Evolutionary conservation across 2,329 filamentous ascomycete species (phyloP).

Genomic region (Madurella mycetomatis): DNA sequence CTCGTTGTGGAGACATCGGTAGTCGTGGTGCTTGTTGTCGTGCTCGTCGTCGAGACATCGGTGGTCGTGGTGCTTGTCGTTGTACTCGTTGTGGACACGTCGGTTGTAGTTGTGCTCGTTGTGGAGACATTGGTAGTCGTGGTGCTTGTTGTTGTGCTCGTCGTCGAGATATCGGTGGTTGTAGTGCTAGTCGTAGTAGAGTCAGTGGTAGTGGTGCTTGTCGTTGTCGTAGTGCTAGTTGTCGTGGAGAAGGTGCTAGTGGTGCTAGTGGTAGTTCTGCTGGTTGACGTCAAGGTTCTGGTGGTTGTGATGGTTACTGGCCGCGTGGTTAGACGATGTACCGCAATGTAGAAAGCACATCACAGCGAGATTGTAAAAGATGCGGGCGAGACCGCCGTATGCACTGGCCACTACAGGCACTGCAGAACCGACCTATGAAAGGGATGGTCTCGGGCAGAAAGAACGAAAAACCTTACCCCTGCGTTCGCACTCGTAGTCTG

Average conservation of each 20-base stretch:
- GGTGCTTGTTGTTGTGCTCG: background rate
- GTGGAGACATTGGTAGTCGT: background rate
- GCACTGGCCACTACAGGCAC: no score
- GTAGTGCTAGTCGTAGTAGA: background rate
- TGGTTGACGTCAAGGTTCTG: background rate
- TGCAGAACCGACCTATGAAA: no score
- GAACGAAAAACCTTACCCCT: no score
- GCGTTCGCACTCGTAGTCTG: no score
- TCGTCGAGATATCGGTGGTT: background rate
- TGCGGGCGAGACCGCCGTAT: no score
- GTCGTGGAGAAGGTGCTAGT: background rate
- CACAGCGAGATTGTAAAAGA: no score
- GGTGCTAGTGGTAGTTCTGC: background rate
- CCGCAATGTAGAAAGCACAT: no score
- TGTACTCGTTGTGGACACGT: no score
- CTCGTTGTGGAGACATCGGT: conserved; percentile 1
- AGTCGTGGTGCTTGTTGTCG: conserved; percentile 2
- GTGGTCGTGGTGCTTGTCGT: no score
- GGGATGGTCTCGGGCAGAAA: no score
- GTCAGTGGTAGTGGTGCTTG: background rate
- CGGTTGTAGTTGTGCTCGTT: background rate
- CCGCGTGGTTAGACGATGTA: no score
- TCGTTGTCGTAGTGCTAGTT: background rate
- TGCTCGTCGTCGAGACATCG: background rate
- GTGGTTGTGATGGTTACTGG: background rate